Conservation (phyloP, 441 rosid genomes). For the Capsella rubella region DNA sequence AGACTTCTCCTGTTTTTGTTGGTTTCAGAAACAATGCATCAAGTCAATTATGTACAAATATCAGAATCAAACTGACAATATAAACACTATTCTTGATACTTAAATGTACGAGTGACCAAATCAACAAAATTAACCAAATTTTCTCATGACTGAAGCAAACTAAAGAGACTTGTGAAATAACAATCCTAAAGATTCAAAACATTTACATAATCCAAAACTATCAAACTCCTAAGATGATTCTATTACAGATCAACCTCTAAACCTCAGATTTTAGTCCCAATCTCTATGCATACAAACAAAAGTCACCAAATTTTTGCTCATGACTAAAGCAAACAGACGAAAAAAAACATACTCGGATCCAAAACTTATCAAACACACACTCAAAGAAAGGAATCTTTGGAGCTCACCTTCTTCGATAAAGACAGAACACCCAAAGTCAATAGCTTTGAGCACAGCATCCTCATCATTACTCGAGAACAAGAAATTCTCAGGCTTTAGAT, state of each 20-base stretch:
- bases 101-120: not conserved
- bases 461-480: constrained; percentile 69
- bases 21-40: constrained; percentile 31
- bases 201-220: not conserved
- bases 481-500: constrained; percentile 95
- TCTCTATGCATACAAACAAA: no score
- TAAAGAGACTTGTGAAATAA: not conserved
- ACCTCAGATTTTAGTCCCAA: no score
- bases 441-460: constrained; percentile 73
- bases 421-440: constrained; percentile 87
- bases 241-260: not conserved
- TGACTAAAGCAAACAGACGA: no score
- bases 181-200: not conserved
- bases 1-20: constrained; percentile 61
- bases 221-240: not conserved
- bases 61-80: not conserved
- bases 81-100: not conserved
- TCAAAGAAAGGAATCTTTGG: not conserved
- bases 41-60: not conserved
- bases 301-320: no score
- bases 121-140: not conserved
- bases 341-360: not conserved
- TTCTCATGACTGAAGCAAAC: not conserved
- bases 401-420: constrained; percentile 82
- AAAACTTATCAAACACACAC: not conserved